phyloP scores from a whole-genome alignment of 192 early-diverging fungal genomes.

The Podochytrium sp. region DNA sequence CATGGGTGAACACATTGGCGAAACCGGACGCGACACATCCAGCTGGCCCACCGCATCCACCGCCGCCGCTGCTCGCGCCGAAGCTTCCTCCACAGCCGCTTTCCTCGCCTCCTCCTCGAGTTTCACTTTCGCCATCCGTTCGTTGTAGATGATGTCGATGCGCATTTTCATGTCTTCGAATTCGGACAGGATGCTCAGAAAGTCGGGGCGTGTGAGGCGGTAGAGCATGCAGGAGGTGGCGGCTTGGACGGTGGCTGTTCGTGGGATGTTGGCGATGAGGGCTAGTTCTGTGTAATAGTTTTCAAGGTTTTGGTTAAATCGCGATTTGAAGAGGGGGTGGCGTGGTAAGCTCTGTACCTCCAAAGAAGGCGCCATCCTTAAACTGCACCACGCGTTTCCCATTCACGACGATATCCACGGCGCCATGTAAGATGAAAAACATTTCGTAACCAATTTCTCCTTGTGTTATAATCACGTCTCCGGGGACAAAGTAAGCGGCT shows the following conservation, averaged over 20 bases:
- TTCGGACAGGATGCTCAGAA: slow-evolving; percentile 29
- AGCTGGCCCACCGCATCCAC: no score
- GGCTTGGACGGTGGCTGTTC: slow-evolving; percentile 28
- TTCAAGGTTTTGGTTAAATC: background rate
- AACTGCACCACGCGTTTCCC: slow-evolving; percentile 36
- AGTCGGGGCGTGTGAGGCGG: slow-evolving; percentile 22
- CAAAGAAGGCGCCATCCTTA: slow-evolving; percentile 46
- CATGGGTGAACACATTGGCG: no score
- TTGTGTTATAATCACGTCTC: slow-evolving; percentile 35
- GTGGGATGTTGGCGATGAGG: slow-evolving; percentile 32
- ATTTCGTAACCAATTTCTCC: slow-evolving; percentile 33
- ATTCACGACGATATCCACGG: slow-evolving; percentile 44
- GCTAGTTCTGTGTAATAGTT: slow-evolving; percentile 16
- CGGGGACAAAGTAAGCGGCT: slow-evolving; percentile 32
- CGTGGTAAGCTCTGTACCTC: slow-evolving; percentile 10
- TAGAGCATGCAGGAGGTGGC: slow-evolving; percentile 24
- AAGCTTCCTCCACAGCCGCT: background rate
- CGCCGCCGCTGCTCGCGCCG: no score
- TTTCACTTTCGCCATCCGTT: slow-evolving; percentile 26
- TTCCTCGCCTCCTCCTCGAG: slow-evolving; percentile 3
- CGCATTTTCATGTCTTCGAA: slow-evolving; percentile 31
- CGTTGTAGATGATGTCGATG: slow-evolving; percentile 27
- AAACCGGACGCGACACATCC: no score
- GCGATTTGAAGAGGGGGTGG: background rate
- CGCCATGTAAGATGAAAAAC: slow-evolving; percentile 50